Evolutionary conservation across 257 asterid species (phyloP).

Genomic region (Haberlea rhodopensis): DNA sequence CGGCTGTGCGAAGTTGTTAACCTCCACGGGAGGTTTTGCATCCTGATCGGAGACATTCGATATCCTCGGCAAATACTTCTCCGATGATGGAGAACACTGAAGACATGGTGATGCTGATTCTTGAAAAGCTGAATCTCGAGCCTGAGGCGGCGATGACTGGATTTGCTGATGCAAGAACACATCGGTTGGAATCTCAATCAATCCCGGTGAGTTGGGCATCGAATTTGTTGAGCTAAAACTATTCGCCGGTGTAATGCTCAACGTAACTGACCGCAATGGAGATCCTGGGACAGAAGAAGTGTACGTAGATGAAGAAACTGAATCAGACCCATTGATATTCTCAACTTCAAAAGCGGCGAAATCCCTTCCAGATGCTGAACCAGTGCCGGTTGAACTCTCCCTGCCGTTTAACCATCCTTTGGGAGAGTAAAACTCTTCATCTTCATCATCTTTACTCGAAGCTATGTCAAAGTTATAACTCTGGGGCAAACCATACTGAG

Average conservation of each 20-base stretch:
- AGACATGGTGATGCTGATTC: background rate
- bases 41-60: no score
- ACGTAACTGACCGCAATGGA: background rate
- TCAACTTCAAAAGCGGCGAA: background rate
- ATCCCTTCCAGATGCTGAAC: slow-evolving; percentile 58
- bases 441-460: slow-evolving; percentile 34
- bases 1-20: no score
- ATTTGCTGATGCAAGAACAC: background rate
- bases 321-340: background rate
- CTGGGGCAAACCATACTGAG: slow-evolving; percentile 18
- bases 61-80: background rate
- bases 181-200: background rate
- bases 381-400: slow-evolving; percentile 57
- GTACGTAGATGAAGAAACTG: no score
- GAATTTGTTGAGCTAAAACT: background rate
- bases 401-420: slow-evolving; percentile 63
- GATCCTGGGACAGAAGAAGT: background rate
- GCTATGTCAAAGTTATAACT: slow-evolving; percentile 26
- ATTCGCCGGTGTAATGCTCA: background rate
- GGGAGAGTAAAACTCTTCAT: slow-evolving; percentile 70
- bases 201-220: background rate
- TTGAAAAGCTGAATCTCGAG: background rate
- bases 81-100: background rate
- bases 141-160: background rate
- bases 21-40: no score